Evolutionary conservation across 1,139 yeast genomes (phyloP).

Genomic region (Suhomyces anneliseae): DNA sequence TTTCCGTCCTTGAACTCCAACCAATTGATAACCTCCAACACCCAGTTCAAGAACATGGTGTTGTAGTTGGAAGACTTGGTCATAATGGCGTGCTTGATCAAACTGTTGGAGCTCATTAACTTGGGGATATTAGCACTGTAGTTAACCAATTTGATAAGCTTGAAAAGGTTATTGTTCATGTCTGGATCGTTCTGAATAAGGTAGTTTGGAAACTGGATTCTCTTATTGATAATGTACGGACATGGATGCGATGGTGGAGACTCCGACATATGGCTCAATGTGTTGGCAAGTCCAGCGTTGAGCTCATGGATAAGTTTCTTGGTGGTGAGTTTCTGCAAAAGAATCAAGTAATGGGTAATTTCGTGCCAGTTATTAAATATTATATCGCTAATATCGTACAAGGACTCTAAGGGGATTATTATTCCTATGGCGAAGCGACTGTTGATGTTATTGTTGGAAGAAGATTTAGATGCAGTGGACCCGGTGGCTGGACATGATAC

Average conservation of each 20-base stretch:
- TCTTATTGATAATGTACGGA: constrained; percentile 33
- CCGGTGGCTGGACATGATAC: background rate
- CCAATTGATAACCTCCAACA: constrained; percentile 59
- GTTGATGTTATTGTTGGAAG: constrained; percentile 22
- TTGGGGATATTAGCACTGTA: constrained; percentile 49
- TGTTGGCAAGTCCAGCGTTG: constrained; percentile 4
- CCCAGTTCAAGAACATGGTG: constrained; percentile 48
- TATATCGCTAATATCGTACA: constrained; percentile 37
- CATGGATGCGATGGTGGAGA: constrained; percentile 10
- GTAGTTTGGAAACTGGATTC: constrained; percentile 40
- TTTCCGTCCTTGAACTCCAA: constrained; percentile 60
- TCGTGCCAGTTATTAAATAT: constrained; percentile 52
- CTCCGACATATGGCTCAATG: background rate
- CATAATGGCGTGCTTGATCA: constrained; percentile 25
- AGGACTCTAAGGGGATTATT: constrained; percentile 44
- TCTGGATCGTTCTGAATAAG: constrained; percentile 47
- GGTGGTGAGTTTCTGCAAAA: constrained; percentile 39
- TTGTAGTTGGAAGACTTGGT: constrained; percentile 7
- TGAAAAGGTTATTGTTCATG: constrained; percentile 32
- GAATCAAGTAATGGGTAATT: constrained; percentile 39
- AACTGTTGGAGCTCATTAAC: constrained; percentile 37
- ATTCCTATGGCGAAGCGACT: constrained; percentile 51
- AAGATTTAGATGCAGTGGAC: background rate
- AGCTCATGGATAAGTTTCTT: constrained; percentile 34
- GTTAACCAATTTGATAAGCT: constrained; percentile 39